Conservation (phyloP, 2,329 filamentous ascomycete genomes). For the Pochonia chlamydosporia region DNA sequence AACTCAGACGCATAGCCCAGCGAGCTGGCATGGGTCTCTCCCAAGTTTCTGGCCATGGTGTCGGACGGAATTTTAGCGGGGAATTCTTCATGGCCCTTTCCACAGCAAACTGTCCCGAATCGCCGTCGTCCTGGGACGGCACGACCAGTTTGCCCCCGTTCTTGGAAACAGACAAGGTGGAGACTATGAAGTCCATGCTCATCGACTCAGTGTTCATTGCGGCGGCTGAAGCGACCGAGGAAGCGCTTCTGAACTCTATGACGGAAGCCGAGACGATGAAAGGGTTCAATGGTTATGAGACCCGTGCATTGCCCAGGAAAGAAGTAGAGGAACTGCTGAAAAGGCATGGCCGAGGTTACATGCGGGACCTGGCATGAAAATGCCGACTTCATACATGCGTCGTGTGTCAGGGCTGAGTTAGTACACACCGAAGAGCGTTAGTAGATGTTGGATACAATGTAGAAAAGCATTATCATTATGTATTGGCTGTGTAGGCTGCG, state of each 20-base stretch:
- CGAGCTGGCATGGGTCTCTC: neutral
- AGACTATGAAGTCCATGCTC: neutral
- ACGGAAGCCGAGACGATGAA: neutral
- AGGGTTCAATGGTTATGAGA: neutral
- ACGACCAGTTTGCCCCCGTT: neutral
- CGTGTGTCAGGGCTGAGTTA: no score
- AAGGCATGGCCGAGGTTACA: neutral
- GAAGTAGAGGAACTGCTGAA: neutral
- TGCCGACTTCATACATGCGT: no score
- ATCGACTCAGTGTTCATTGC: neutral
- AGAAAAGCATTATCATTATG: neutral
- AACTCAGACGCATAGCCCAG: neutral
- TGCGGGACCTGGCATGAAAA: neutral
- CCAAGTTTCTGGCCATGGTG: neutral
- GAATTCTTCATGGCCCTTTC: neutral
- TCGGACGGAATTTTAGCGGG: neutral
- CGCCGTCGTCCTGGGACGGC: neutral
- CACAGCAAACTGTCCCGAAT: neutral
- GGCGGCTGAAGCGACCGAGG: neutral
- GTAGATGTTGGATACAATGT: no score
- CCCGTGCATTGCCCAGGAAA: neutral
- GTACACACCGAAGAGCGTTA: no score
- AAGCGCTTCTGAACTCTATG: neutral
- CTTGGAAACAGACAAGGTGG: neutral
- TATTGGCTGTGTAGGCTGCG: neutral